These are phyloP conservation scores for Penicillium goetzii DNA, from an alignment of 495 filamentous ascomycete species.

Conservation along the genomic window DNA sequence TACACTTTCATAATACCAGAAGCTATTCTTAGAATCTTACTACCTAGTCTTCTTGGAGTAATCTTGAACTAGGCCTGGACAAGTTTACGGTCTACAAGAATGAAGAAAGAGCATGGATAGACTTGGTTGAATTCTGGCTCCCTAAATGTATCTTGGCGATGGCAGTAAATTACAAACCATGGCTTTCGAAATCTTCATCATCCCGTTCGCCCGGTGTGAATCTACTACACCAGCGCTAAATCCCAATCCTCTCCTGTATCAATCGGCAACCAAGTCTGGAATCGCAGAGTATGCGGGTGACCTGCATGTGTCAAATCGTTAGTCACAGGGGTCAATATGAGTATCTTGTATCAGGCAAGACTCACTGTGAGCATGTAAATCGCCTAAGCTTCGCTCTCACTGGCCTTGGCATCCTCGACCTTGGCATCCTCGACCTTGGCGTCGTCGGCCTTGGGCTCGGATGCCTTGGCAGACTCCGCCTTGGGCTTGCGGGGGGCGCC, in stretches of 20 bases:
- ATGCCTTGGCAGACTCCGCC: not conserved
- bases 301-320: not conserved
- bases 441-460: not conserved
- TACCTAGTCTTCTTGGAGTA: not conserved
- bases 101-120: not conserved
- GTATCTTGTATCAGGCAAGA: not conserved
- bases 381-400: not conserved
- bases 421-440: not conserved
- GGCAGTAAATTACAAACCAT: not conserved
- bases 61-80: not conserved
- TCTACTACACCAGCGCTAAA: not conserved
- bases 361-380: not conserved
- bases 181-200: not conserved
- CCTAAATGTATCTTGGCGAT: not conserved
- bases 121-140: not conserved
- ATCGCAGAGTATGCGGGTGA: not conserved
- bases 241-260: not conserved
- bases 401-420: not conserved
- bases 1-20: too few relatives aligned
- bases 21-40: too few relatives aligned
- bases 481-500: conserved; percentile 7
- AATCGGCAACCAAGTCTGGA: not conserved
- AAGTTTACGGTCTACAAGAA: not conserved
- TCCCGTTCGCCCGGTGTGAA: not conserved
- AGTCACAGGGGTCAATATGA: not conserved